A percentile compares a stretch with the other conserved stretches of the same genome.
Evolutionary conservation across 345 rosid genomes (phyloP).

Genomic region (Pistacia atlantica): DNA sequence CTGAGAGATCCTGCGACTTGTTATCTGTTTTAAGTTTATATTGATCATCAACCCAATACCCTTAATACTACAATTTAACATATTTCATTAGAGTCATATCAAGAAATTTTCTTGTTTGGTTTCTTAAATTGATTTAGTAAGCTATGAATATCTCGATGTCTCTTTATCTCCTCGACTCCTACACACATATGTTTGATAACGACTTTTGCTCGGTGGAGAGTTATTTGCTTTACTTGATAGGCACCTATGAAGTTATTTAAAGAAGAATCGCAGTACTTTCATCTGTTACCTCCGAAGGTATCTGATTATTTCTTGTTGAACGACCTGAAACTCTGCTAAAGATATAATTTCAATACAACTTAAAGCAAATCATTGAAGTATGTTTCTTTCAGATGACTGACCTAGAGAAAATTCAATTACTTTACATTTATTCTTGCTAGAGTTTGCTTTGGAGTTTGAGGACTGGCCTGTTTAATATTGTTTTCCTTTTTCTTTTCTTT

Average conservation of each 20-base stretch:
- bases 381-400: constrained; percentile 4
- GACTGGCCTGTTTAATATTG: not conserved
- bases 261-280: constrained; percentile 84
- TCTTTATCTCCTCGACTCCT: constrained; percentile 62
- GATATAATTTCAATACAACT: not conserved
- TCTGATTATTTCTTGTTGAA: not conserved
- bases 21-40: not conserved
- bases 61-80: not conserved
- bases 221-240: constrained; percentile 86
- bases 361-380: not conserved
- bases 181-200: constrained; percentile 96
- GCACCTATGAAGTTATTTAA: constrained; percentile 89
- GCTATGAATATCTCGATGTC: no score
- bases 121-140: not conserved
- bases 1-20: constrained; percentile 3
- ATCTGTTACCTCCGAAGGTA: not conserved
- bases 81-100: not conserved
- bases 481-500: not conserved
- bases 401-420: not conserved
- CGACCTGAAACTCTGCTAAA: constrained; percentile 1
- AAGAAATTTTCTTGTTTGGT: constrained; percentile 11
- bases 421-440: constrained; percentile 1
- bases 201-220: constrained; percentile 98
- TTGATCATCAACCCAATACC: not conserved
- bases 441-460: not conserved